Base-by-base conservation (phyloP, 2,329 filamentous ascomycete genomes). In the Pseudopyricularia cyperi region DNA sequence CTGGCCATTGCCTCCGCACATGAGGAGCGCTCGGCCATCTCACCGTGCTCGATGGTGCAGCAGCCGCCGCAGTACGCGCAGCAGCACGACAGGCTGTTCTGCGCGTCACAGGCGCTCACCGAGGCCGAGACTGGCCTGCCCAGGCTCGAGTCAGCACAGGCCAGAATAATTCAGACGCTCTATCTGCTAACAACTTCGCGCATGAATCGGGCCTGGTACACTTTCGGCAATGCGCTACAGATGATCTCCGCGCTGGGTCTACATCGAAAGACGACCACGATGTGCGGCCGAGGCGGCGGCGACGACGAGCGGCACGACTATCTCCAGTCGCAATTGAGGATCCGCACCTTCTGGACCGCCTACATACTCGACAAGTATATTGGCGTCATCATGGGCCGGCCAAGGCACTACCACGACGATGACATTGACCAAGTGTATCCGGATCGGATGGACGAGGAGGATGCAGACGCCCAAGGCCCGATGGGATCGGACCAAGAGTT, bases 311-410 rank as follows among this genome's bases (percentile, higher is more conserved):
- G 37, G 37, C 14, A 28, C 9, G 50, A 51, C 51, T 59, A 64
- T n/a, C 56, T 70, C 22, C 66, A 70, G 33, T 52, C 63, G 0
- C 67, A 72, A 52, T 69, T 66, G 50, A 64, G 69, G 1, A 63
- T 65, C 22, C 60, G 70, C 1, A 70, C 79, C 0, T 83, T 85
- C 51, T 85, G 81, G 82, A 78, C 76, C 32, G 76, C 77, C 0
- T 85, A 84, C 58, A 77, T 73, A 14, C 64, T 85, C 3, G 80
- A 85, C 59, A 80, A 77, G 50, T 84, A 85, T 55, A 68, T 85
- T 12, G 80, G 79, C 52, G 75, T 77, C 19, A 75, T 79, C 49
- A 70, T 83, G 9, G 81, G 81, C 2, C 68, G 80, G 17, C 81
- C 82, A 1, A 65, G 75, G 15, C 71, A 79, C 2, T 77, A 83